These are phyloP conservation scores for Tolypocladium ovalisporum DNA, from an alignment of 2,329 filamentous ascomycete genomes.

Conservation along the genomic window DNA sequence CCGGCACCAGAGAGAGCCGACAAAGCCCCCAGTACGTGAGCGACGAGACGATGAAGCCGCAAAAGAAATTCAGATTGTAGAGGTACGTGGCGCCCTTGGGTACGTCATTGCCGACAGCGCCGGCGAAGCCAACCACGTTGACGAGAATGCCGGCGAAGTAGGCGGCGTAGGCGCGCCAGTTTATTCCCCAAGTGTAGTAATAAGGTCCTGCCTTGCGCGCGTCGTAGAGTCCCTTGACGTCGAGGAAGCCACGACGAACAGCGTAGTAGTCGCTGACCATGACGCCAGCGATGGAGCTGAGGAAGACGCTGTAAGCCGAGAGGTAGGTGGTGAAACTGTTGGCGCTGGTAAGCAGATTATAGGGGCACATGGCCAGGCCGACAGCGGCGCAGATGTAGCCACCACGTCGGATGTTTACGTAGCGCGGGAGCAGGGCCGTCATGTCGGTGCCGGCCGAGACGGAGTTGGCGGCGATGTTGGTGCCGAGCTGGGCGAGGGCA, in stretches of 20 bases:
- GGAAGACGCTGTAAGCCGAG: constrained; percentile 83
- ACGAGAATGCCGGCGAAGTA: constrained; percentile 77
- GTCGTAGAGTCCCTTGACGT: constrained; percentile 70
- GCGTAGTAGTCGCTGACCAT: constrained; percentile 83
- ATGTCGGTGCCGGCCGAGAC: constrained; percentile 76
- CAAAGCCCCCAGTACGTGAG: constrained; percentile 61
- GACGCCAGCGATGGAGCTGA: constrained; percentile 89
- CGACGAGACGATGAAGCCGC: constrained; percentile 63
- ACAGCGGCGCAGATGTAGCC: constrained; percentile 75
- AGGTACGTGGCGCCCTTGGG: constrained; percentile 74
- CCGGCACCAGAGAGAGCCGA: constrained; percentile 59
- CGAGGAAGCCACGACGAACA: constrained; percentile 71
- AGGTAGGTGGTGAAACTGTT: constrained; percentile 90
- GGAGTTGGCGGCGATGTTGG: constrained; percentile 80
- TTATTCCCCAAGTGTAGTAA: constrained; percentile 61
- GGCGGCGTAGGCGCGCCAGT: constrained; percentile 75
- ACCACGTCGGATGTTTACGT: constrained; percentile 74
- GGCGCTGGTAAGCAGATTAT: constrained; percentile 60
- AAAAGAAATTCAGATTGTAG: constrained; percentile 87
- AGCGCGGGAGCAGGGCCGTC: constrained; percentile 69
- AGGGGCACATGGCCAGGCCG: constrained; percentile 79
- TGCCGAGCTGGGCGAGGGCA: constrained; percentile 70
- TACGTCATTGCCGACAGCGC: constrained; percentile 60
- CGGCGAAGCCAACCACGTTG: constrained; percentile 86
- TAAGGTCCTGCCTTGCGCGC: constrained; percentile 58